phyloP scores from a whole-genome alignment of 2,329 filamentous ascomycete species.

The Alternaria viburni region DNA sequence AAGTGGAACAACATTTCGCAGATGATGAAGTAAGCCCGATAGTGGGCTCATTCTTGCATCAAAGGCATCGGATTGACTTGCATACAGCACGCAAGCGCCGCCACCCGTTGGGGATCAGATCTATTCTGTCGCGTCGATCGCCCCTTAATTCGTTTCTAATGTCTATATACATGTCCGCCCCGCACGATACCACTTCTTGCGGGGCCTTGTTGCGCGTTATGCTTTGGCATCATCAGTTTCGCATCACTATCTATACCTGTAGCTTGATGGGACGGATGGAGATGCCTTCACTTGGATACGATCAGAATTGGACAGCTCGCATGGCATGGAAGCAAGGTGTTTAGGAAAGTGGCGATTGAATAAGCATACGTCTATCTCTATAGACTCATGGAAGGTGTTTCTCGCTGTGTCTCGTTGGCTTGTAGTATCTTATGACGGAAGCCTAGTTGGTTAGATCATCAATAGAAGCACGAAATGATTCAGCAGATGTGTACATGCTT shows the following conservation, averaged over 20 bases:
- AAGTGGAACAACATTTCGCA: conserved; percentile 56
- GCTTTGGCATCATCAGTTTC: conserved; percentile 12
- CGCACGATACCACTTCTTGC: background rate
- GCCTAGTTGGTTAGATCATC: background rate
- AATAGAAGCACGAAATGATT: background rate
- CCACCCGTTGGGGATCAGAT: conserved; percentile 23
- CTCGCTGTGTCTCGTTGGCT: conserved; percentile 7
- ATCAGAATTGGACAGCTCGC: conserved; percentile 19
- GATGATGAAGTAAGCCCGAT: conserved; percentile 49
- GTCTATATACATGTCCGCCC: conserved; percentile 37
- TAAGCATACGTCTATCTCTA: conserved; percentile 7
- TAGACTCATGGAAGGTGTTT: conserved; percentile 7
- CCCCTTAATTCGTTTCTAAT: conserved; percentile 35
- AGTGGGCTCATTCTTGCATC: conserved; percentile 17
- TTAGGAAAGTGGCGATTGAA: conserved; percentile 10
- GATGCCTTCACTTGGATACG: conserved; percentile 16
- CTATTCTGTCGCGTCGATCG: conserved; percentile 31
- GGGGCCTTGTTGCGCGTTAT: conserved; percentile 6
- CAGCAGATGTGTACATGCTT: background rate
- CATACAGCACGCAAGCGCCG: conserved; percentile 27
- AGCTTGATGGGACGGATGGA: conserved; percentile 16
- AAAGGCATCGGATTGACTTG: conserved; percentile 29
- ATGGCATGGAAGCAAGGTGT: conserved; percentile 18
- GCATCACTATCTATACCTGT: conserved; percentile 33
- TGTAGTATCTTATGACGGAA: conserved; percentile 7